Evolutionary conservation across 192 early-diverging fungal species (phyloP), one percentile per base, ranked within the genome.

Genomic region (Gigaspora rosea): DNA sequence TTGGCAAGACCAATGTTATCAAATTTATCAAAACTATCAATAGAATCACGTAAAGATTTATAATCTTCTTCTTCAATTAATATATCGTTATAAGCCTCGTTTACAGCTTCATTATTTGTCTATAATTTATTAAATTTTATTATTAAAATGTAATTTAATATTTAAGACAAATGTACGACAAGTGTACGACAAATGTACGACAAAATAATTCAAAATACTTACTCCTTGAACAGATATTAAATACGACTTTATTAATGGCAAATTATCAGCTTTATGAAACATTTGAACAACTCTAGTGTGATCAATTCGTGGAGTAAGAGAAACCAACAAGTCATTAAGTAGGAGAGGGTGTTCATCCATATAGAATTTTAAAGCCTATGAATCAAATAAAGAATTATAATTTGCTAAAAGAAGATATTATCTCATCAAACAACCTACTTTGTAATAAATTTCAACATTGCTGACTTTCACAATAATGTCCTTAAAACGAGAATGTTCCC

Each of bases 1-100:
- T 93, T 90, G 0, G 98, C 97, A 65, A 99, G 86, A 2, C 92
- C 91, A 64, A 98, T 86, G 73, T 91, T 92, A 80, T 99, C 97
- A 90, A 99, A 95, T 89, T 95, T 95, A 87, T 94, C 92, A 85
- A 94, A 95, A 75, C 88, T 88, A 86, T 98, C 96, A 67, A 98
- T 94, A 36, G 96, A 96, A 82, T 96, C 94, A 54, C 97, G 93
- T 20, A 98, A 85, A 10, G 94, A 92, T 41, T 95, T 91, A 84
- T 89, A 98, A 80, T 99, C 97, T 81, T 98, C 96, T 86, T 99
- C 98, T 84, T 99, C 98, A 73, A 98, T 97, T 73, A 97, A 87
- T 67, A 99, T 82, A 73, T 98, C 98, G 79, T 98, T 96, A 86
- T 94, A 95, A 2, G 96, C 95, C 58, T 87, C 91, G 87, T 99